phyloP scores from a whole-genome alignment of 1,139 yeast genomes.

The Hemisphaericaspora subhashii region DNA sequence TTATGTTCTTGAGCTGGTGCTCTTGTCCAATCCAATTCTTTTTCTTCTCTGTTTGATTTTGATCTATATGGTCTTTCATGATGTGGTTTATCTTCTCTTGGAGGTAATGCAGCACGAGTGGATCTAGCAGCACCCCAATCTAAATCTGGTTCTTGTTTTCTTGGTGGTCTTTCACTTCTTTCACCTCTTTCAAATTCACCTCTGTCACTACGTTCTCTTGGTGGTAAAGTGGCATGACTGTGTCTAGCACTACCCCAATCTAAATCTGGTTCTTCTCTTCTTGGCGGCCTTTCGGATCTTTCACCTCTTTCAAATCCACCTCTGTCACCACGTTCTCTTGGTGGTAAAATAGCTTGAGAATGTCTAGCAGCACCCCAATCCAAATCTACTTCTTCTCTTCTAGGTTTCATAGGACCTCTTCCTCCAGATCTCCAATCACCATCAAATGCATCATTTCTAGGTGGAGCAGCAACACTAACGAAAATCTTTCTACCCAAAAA shows the following conservation, averaged over 20 bases:
- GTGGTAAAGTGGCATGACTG: slow-evolving; percentile 33
- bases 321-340: slow-evolving; percentile 39
- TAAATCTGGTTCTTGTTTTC: slow-evolving; percentile 50
- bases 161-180: slow-evolving; percentile 26
- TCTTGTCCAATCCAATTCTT: slow-evolving; percentile 33
- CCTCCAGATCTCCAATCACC: slow-evolving; percentile 49
- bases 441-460: slow-evolving; percentile 46
- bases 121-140: slow-evolving; percentile 57
- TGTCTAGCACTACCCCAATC: slow-evolving; percentile 64
- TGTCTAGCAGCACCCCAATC: slow-evolving; percentile 57
- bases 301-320: slow-evolving; percentile 16
- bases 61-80: slow-evolving; percentile 33
- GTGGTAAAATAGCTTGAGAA: slow-evolving; percentile 32
- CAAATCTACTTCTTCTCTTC: slow-evolving; percentile 50
- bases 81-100: slow-evolving; percentile 45
- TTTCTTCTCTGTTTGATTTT: slow-evolving; percentile 47
- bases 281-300: slow-evolving; percentile 29
- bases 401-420: slow-evolving; percentile 40
- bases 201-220: slow-evolving; percentile 32
- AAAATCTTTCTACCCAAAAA: slow-evolving; percentile 76
- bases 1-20: slow-evolving; percentile 30
- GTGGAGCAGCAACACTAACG: slow-evolving; percentile 90
- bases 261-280: slow-evolving; percentile 52
- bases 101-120: slow-evolving; percentile 32
- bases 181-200: slow-evolving; percentile 12